Conservation (phyloP, 495 filamentous ascomycete genomes). For the Rhypophila decipiens region DNA sequence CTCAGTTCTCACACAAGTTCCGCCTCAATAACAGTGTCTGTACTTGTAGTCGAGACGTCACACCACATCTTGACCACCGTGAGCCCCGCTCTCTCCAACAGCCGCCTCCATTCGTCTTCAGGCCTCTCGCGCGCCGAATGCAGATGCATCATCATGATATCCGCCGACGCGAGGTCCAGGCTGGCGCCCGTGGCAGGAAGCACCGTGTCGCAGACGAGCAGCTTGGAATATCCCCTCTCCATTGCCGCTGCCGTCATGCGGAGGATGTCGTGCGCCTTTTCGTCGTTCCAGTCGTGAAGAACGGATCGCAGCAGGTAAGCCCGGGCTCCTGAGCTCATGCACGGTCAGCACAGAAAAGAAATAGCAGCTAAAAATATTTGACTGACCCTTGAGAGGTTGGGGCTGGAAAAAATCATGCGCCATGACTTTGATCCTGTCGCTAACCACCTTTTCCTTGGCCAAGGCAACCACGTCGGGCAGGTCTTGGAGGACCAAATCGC, state of each 20-base stretch:
- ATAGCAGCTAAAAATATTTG: no score
- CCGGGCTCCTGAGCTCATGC: no score
- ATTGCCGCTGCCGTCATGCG: constrained; percentile 23
- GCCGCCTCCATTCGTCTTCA: constrained; percentile 14
- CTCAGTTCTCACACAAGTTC: no score
- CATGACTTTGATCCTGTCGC: no score
- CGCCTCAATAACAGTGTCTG: constrained; percentile 36
- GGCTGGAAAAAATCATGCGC: no score
- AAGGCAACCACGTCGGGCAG: no score
- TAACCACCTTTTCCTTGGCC: no score
- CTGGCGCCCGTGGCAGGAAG: constrained; percentile 33
- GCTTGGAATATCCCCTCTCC: constrained; percentile 36
- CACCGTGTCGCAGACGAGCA: constrained; percentile 47
- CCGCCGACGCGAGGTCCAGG: constrained; percentile 35
- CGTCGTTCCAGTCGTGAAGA: constrained; percentile 42
- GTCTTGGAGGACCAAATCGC: no score
- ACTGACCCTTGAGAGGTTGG: no score
- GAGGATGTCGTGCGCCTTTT: constrained; percentile 30
- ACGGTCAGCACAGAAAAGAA: no score
- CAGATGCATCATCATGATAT: constrained; percentile 18
- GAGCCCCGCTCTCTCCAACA: constrained; percentile 26
- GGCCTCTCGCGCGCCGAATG: constrained; percentile 17
- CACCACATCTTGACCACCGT: constrained; percentile 30
- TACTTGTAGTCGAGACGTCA: constrained; percentile 17
- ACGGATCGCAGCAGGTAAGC: constrained; percentile 39